Evolutionary conservation across 1,284 basidiomycete species (phyloP).

Genomic region (Tilletia indica): DNA sequence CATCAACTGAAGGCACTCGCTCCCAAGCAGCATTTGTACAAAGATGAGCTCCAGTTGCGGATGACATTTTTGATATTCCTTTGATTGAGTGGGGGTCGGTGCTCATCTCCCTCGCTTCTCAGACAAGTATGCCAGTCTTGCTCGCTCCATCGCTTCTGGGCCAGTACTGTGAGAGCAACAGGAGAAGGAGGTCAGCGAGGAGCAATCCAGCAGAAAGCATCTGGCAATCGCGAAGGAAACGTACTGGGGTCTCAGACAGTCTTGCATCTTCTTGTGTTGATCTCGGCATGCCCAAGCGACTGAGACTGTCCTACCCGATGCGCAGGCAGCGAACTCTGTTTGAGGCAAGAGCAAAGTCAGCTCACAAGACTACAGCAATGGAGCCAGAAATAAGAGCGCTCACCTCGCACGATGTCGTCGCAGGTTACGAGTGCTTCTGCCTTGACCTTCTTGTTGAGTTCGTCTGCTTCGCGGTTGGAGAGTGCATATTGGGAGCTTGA

Average conservation of each 20-base stretch:
- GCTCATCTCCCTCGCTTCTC: neutral
- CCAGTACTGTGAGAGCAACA: constrained; percentile 10
- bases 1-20: neutral
- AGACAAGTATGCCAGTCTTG: constrained; percentile 11
- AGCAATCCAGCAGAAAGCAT: neutral
- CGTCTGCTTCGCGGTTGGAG: constrained; percentile 82
- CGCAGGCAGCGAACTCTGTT: constrained; percentile 78
- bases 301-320: constrained; percentile 74
- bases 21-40: neutral
- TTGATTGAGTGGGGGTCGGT: no score
- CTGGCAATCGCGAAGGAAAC: constrained; percentile 48
- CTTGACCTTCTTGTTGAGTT: constrained; percentile 77
- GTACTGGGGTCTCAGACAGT: constrained; percentile 78
- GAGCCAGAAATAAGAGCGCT: neutral
- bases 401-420: constrained; percentile 73
- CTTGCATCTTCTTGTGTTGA: constrained; percentile 70
- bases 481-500: constrained; percentile 62
- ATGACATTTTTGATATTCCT: neutral
- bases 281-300: constrained; percentile 77
- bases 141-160: constrained; percentile 17
- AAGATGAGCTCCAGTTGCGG: neutral
- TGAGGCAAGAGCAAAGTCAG: neutral
- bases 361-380: neutral
- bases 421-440: constrained; percentile 75
- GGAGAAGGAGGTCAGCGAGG: no score